Base-by-base conservation (phyloP, 768 basidiomycete genomes). In the Lentinula guzmanii region DNA sequence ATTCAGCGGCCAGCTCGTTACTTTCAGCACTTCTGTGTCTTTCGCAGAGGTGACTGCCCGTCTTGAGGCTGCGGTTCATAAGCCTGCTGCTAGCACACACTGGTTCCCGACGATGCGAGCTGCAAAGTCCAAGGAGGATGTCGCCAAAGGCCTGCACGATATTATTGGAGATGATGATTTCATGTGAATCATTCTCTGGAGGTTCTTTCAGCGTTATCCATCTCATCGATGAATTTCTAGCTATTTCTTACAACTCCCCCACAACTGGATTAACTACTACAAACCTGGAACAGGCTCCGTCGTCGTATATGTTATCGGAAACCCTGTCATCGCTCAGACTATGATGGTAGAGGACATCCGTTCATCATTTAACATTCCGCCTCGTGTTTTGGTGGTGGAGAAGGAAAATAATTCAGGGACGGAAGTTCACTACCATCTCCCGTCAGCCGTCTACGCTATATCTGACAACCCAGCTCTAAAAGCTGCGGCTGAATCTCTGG, bases 251-350 rank as follows among this genome's bases (percentile, higher is more conserved):
- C 73, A 79, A 57, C 61, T 75, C 35, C 68, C 69, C 31, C 76
- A 79, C 60, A 62, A 73, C 34, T 77, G 79, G 72, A 52, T 81
- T 50, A 70, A 72, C 51, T 65, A 67, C 34, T 76, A 72, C 64
- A 61, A 66, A 37, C 69, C 57, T 18, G 60, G 52, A 15, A 69
- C 71, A 45, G 76, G 76, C 21, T 65, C 64, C 34, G 70, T 76
- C 1, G 65, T 73, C 45, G 66, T 78, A 11, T 85, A 85, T 69
- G 76, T 72, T 33, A 71, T 82, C 60, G 82, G 82, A 16, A 83
- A 83, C 68, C 83, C 83, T 2, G 68, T 81, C 53, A 70, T 81
- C 51, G 83, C 82, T 0, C 76, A 80, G 60, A 68, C 66, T 2
- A 76, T 85, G 64, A 58, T 84, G 55, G 65, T 70, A 59, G 66